Conservation (phyloP, 805 yeast species). For the Cyberlindnera nakhonratchasimensis region DNA sequence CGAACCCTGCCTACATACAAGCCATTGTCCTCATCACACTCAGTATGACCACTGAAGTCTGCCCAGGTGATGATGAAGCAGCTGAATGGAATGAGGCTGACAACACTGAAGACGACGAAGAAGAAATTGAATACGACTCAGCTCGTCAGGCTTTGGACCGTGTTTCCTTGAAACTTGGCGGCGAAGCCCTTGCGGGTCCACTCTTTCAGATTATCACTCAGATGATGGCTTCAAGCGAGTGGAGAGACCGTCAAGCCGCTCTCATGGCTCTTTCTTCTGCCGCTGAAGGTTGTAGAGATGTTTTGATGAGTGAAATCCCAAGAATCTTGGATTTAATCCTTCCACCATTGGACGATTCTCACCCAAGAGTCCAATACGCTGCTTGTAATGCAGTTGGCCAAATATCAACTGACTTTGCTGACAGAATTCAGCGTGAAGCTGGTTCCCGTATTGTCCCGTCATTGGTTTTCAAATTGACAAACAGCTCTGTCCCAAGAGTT, state of each 20-base stretch:
- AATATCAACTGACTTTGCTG: slow-evolving; percentile 94
- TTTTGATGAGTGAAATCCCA: slow-evolving; percentile 76
- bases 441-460: slow-evolving; percentile 84
- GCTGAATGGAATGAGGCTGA: slow-evolving; percentile 83
- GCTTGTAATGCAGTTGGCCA: slow-evolving; percentile 97
- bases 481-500: slow-evolving; percentile 79
- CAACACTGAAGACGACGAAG: slow-evolving; percentile 75
- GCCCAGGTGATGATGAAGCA: slow-evolving; percentile 83
- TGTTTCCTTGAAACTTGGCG: slow-evolving; percentile 78
- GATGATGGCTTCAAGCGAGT: slow-evolving; percentile 69
- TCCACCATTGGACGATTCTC: slow-evolving; percentile 81
- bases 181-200: slow-evolving; percentile 79
- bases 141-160: slow-evolving; percentile 96
- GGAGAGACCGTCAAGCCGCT: slow-evolving; percentile 97
- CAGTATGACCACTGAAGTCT: slow-evolving; percentile 88
- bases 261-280: slow-evolving; percentile 95
- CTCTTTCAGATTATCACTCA: slow-evolving; percentile 82
- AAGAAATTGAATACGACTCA: slow-evolving; percentile 81
- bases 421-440: slow-evolving; percentile 74
- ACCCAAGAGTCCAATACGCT: slow-evolving; percentile 94
- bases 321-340: slow-evolving; percentile 77
- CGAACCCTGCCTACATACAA: slow-evolving; percentile 66
- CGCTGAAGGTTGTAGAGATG: slow-evolving; percentile 95
- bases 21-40: slow-evolving; percentile 71
- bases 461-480: slow-evolving; percentile 72